Conservation (phyloP, 2,329 filamentous ascomycete genomes). For the Ophiocordyceps unilateralis region DNA sequence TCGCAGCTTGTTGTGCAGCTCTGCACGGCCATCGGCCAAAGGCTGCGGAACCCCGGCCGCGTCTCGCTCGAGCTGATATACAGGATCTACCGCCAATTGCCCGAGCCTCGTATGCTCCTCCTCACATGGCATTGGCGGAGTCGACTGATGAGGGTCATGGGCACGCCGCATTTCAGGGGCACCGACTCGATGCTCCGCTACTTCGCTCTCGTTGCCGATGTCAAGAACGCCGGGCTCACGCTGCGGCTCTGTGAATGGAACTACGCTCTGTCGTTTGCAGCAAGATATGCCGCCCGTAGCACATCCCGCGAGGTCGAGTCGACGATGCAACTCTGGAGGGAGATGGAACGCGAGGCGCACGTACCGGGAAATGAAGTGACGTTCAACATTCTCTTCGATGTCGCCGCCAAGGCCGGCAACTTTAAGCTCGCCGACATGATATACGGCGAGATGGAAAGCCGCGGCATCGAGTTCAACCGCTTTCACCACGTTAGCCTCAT, state of each 20-base stretch:
- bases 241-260: slow-evolving; percentile 64
- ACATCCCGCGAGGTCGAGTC: slow-evolving; percentile 40
- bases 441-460: slow-evolving; percentile 59
- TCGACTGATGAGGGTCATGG: slow-evolving; percentile 49
- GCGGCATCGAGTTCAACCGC: slow-evolving; percentile 53
- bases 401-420: slow-evolving; percentile 72
- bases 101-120: slow-evolving; percentile 33
- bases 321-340: slow-evolving; percentile 63
- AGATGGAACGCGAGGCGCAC: slow-evolving; percentile 66
- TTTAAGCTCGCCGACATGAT: slow-evolving; percentile 73
- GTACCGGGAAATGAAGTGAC: slow-evolving; percentile 58
- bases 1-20: slow-evolving; percentile 20
- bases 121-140: slow-evolving; percentile 37
- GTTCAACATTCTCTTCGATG: slow-evolving; percentile 84
- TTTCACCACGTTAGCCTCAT: slow-evolving; percentile 72
- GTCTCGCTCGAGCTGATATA: slow-evolving; percentile 27
- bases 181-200: slow-evolving; percentile 59
- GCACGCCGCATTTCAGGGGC: slow-evolving; percentile 39
- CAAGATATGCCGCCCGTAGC: slow-evolving; percentile 45
- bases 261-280: slow-evolving; percentile 62
- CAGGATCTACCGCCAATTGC: slow-evolving; percentile 29
- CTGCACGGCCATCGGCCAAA: slow-evolving; percentile 20
- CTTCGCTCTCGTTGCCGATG: slow-evolving; percentile 68
- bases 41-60: slow-evolving; percentile 23
- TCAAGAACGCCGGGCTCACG: slow-evolving; percentile 54